Conservation (phyloP, 2,329 filamentous ascomycete species). For the Colletotrichum karsti region DNA sequence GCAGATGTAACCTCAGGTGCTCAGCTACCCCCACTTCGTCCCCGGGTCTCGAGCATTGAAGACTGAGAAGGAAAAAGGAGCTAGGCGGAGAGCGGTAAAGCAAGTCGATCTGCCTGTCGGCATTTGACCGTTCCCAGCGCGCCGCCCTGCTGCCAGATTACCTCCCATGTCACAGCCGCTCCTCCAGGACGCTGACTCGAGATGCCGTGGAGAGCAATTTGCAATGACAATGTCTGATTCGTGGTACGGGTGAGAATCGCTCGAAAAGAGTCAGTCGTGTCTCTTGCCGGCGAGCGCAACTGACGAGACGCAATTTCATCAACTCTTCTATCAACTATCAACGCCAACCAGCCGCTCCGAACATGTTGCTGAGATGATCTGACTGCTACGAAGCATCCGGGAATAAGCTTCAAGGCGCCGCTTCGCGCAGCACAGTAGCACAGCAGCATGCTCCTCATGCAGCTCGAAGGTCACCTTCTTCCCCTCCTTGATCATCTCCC, state of each 20-base stretch:
- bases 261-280: constrained; percentile 11
- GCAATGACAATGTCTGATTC: constrained; percentile 13
- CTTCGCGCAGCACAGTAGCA: constrained; percentile 16
- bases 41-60: constrained; percentile 7
- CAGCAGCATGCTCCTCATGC: constrained; percentile 9
- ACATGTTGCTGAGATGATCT: too few relatives aligned
- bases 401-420: constrained; percentile 25
- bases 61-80: constrained; percentile 2
- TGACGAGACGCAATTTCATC: background rate
- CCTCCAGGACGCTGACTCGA: constrained; percentile 18
- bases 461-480: background rate
- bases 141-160: constrained; percentile 24
- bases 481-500: background rate
- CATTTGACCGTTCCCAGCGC: constrained; percentile 29
- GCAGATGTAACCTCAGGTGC: constrained; percentile 1
- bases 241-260: background rate
- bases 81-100: constrained; percentile 33
- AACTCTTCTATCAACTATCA: background rate
- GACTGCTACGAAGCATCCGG: background rate
- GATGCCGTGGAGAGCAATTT: constrained; percentile 23
- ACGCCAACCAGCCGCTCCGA: too few relatives aligned
- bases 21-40: constrained; percentile 9
- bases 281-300: background rate
- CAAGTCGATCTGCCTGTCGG: constrained; percentile 32
- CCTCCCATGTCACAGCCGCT: constrained; percentile 22